phyloP scores from a whole-genome alignment of 1,139 yeast species.

The Suhomyces taliae region DNA sequence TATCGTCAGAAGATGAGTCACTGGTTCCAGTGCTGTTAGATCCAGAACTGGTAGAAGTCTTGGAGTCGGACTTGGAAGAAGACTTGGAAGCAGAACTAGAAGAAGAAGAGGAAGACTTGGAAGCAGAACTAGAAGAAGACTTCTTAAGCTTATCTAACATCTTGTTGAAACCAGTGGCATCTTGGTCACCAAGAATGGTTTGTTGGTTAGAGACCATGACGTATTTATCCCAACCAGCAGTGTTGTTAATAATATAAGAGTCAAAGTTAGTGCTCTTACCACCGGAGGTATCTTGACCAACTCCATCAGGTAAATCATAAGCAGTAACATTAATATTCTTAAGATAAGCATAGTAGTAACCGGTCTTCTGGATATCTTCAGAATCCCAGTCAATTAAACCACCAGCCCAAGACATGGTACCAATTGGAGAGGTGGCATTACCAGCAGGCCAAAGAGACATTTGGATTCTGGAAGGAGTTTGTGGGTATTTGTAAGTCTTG shows the following conservation, averaged over 20 bases:
- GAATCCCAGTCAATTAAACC: constrained; percentile 85
- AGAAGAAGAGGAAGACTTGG: constrained; percentile 8
- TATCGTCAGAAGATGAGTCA: neutral
- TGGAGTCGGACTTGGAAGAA: constrained; percentile 4
- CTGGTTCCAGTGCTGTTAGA: neutral
- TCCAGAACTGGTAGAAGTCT: neutral
- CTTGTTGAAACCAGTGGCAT: constrained; percentile 68
- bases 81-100: constrained; percentile 6
- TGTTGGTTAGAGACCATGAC: constrained; percentile 60
- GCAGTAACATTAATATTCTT: constrained; percentile 62
- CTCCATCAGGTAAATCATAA: constrained; percentile 64
- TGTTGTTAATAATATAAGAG: constrained; percentile 58
- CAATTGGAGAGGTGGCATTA: constrained; percentile 56
- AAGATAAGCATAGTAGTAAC: constrained; percentile 72
- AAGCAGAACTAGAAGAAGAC: constrained; percentile 3
- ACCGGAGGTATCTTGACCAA: constrained; percentile 26
- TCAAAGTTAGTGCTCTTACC: constrained; percentile 39
- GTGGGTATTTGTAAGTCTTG: constrained; percentile 68
- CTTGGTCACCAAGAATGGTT: constrained; percentile 57
- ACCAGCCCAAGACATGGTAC: constrained; percentile 94
- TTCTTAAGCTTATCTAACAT: constrained; percentile 28
- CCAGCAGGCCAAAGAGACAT: constrained; percentile 96
- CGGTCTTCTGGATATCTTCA: constrained; percentile 66
- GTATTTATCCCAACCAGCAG: constrained; percentile 45
- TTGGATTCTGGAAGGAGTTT: constrained; percentile 86